These are phyloP conservation scores for Didymella lethalis DNA, from an alignment of 2,329 filamentous ascomycete species.

Conservation along the genomic window DNA sequence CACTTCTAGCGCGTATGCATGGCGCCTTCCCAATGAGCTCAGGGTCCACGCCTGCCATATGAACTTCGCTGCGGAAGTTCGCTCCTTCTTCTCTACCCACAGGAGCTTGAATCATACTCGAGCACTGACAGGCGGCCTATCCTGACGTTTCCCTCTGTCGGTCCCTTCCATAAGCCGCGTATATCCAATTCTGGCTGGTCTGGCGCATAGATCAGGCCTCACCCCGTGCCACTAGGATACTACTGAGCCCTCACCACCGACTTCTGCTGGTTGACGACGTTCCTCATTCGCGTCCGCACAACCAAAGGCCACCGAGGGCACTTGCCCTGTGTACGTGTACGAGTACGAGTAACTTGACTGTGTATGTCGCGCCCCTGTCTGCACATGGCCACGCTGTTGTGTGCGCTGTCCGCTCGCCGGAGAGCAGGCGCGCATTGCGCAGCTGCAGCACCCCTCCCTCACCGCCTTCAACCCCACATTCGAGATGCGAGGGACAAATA, in stretches of 20 bases:
- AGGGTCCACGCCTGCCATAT: slow-evolving; percentile 23
- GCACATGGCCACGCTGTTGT: slow-evolving; percentile 12
- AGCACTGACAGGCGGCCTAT: slow-evolving; percentile 18
- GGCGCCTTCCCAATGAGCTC: slow-evolving; percentile 22
- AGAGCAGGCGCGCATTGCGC: slow-evolving; percentile 22
- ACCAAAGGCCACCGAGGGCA: slow-evolving; percentile 33
- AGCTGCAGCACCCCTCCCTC: slow-evolving; percentile 37
- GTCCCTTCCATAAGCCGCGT: slow-evolving; percentile 20
- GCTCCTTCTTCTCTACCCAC: slow-evolving; percentile 17
- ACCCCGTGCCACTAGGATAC: slow-evolving; percentile 22
- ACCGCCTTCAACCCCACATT: slow-evolving; percentile 49
- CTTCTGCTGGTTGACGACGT: slow-evolving; percentile 22
- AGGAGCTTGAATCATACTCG: slow-evolving; percentile 11
- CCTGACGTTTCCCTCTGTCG: slow-evolving; percentile 19
- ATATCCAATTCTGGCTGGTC: slow-evolving; percentile 17
- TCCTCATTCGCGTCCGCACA: slow-evolving; percentile 22
- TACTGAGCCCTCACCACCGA: slow-evolving; percentile 24
- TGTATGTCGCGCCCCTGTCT: slow-evolving; percentile 37
- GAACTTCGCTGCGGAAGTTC: slow-evolving; percentile 13
- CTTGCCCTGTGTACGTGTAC: slow-evolving; percentile 45
- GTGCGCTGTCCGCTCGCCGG: slow-evolving; percentile 17
- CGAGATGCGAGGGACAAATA: slow-evolving; percentile 24
- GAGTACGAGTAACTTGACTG: slow-evolving; percentile 23
- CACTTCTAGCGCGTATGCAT: slow-evolving; percentile 22
- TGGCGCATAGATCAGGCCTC: slow-evolving; percentile 24